A percentile compares a stretch with the other conserved stretches of the same genome.
Evolutionary conservation across 345 rosid species (phyloP).

Genomic region (Excoecaria agallocha): DNA sequence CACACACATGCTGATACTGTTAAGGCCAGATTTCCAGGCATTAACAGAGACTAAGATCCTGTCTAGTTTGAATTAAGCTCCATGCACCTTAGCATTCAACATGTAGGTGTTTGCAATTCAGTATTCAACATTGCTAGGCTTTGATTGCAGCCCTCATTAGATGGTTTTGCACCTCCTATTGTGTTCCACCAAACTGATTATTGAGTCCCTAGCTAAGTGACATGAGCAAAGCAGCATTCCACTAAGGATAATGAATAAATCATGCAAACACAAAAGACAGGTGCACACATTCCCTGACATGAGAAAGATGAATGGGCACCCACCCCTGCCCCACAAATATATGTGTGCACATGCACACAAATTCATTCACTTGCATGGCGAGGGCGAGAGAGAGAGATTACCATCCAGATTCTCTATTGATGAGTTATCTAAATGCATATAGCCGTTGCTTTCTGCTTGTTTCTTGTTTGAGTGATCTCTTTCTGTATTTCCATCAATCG

Average conservation of each 20-base stretch:
- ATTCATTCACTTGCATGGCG: not conserved
- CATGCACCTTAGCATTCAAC: not conserved
- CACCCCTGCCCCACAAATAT: too few species aligned
- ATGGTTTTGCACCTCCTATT: not conserved
- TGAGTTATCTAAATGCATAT: slow-evolving; percentile 22
- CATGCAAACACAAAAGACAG: not conserved
- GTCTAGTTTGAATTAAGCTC: not conserved
- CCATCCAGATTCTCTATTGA: slow-evolving; percentile 42
- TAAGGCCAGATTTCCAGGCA: slow-evolving; percentile 3
- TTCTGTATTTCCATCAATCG: slow-evolving; percentile 42
- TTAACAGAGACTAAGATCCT: not conserved
- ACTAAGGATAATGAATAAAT: not conserved
- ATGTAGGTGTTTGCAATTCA: not conserved
- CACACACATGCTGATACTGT: not conserved
- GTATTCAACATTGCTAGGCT: slow-evolving; percentile 2
- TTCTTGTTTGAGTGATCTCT: slow-evolving; percentile 33
- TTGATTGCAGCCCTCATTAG: not conserved
- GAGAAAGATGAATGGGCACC: not conserved
- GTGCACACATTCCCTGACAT: not conserved
- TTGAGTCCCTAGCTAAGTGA: not conserved
- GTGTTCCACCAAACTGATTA: not conserved
- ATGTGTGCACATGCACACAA: too few species aligned
- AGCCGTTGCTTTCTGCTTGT: slow-evolving; percentile 30
- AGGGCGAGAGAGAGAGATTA: slow-evolving; percentile 22
- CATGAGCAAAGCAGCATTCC: not conserved